A percentile compares a stretch with the other conserved stretches of the same genome.
These are phyloP conservation scores for Podospora australis DNA, from an alignment of 495 filamentous ascomycete species.

Conservation along the genomic window DNA sequence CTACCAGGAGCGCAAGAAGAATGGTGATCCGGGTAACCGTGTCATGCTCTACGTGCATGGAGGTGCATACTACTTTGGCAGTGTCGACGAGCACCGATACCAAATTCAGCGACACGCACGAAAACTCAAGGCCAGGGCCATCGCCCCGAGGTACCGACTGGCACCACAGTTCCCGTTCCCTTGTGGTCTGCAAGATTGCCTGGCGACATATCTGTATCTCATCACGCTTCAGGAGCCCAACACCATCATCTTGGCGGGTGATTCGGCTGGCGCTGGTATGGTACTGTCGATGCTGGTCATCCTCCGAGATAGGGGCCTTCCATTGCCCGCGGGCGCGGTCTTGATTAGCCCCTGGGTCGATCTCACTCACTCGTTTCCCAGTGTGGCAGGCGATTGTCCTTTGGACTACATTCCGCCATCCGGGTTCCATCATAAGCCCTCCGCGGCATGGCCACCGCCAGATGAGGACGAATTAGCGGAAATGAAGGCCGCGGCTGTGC, in stretches of 20 bases:
- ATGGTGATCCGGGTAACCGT: conserved; percentile 52
- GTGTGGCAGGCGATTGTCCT: conserved; percentile 63
- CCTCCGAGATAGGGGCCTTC: conserved; percentile 71
- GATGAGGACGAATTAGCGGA: conserved; percentile 59
- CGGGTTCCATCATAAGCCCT: conserved; percentile 83
- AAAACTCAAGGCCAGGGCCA: conserved; percentile 80
- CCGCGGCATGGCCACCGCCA: conserved; percentile 82
- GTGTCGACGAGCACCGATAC: conserved; percentile 90
- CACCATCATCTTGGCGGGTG: conserved; percentile 76
- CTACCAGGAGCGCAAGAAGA: conserved; percentile 61
- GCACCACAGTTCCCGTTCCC: conserved; percentile 94
- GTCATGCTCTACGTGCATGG: conserved; percentile 94
- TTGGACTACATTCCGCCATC: conserved; percentile 81
- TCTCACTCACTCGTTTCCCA: conserved; percentile 89
- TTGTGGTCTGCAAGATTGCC: conserved; percentile 79
- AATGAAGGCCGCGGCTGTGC: conserved; percentile 30
- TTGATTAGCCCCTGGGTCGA: conserved; percentile 93
- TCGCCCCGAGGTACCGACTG: conserved; percentile 83
- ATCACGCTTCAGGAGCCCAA: conserved; percentile 64
- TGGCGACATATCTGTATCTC: conserved; percentile 80
- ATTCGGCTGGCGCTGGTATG: conserved; percentile 90
- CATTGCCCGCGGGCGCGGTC: conserved; percentile 82
- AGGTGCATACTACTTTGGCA: conserved; percentile 67
- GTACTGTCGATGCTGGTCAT: conserved; percentile 71
- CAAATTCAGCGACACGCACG: conserved; percentile 93